Base-by-base conservation (phyloP, 306 rosid genomes). In the Prunus mume region DNA sequence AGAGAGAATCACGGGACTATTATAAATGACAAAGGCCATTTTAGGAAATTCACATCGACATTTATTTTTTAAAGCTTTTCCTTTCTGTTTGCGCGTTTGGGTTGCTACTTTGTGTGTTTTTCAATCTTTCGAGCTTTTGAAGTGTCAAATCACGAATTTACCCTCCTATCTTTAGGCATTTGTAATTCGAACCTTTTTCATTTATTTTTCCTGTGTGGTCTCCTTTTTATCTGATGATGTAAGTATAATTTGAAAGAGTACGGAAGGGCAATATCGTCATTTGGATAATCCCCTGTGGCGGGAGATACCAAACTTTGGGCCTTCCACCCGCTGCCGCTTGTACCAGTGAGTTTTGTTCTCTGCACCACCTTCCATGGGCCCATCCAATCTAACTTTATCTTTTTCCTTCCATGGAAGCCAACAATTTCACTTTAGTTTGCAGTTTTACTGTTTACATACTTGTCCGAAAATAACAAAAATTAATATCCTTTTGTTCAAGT, bases 1-100 rank as follows among this genome's bases (percentile, higher is more conserved):
- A 27, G 72, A 62, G 81, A 11, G 83, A 81, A 75, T 87, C 92
- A 86, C 90, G 92, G 68, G 90, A 77, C 79, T 69, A 69, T 64
- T 80, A 81, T 77, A 78, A 84, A 74, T 77, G 52, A 54, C 24
- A 1, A 57, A 51, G 70, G 64, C 13, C 8, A 1, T 0, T 25
- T 38, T 5, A 46, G 34, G n/a, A 46, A 24, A 3, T 32, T 6
- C n/a, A 2, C 4, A 0, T 13, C 14, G 1, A 0, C 3, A 46
- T 72, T 67, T 5, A 38, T 19, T 52, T 38, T 41, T 25, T 12
- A 43, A 38, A 28, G 34, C 56, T 27, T 63, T 46, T 13, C 22
- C 2, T 32, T 30, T 62, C 47, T 46, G 6, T 34, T 68, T 24
- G 56, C 68, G n/a, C 41, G 47, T 19, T 32, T 13, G 25, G n/a